phyloP scores from a whole-genome alignment of 108 stramenopile genomes.

The Epipyxis sp. region DNA sequence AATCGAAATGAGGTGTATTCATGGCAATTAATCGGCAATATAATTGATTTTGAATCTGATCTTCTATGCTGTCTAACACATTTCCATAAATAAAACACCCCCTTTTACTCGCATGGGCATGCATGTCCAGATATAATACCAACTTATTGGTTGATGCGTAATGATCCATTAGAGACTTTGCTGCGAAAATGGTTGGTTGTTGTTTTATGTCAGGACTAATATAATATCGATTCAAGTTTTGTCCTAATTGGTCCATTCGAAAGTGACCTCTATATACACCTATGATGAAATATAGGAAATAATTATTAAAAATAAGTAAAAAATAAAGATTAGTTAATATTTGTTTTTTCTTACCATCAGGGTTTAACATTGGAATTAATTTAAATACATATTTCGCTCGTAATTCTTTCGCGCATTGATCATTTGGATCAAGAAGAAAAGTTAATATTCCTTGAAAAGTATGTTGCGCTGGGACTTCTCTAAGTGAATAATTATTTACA shows the following conservation, averaged over 20 bases:
- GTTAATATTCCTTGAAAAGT: conserved; percentile 56
- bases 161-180: conserved; percentile 44
- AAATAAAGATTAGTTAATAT: too few species aligned
- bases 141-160: conserved; percentile 24
- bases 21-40: conserved; percentile 50
- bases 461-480: conserved; percentile 60
- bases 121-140: conserved; percentile 58
- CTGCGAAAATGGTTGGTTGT: conserved; percentile 50
- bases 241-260: conserved; percentile 57
- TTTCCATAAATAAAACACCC: conserved; percentile 70
- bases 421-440: conserved; percentile 44
- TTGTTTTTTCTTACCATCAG: conserved; percentile 58
- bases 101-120: conserved; percentile 63
- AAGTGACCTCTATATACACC: conserved; percentile 61
- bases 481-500: too few species aligned
- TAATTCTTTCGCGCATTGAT: conserved; percentile 47
- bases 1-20: conserved; percentile 58
- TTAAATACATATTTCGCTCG: conserved; percentile 55
- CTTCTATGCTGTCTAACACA: conserved; percentile 40
- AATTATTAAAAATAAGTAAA: neutral
- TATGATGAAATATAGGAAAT: neutral
- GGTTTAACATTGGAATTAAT: conserved; percentile 61
- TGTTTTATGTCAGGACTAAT: conserved; percentile 35
- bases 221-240: conserved; percentile 66
- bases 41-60: conserved; percentile 59